Evolutionary conservation across 768 basidiomycete species (phyloP).

Genomic region (Termitomyces sp.): DNA sequence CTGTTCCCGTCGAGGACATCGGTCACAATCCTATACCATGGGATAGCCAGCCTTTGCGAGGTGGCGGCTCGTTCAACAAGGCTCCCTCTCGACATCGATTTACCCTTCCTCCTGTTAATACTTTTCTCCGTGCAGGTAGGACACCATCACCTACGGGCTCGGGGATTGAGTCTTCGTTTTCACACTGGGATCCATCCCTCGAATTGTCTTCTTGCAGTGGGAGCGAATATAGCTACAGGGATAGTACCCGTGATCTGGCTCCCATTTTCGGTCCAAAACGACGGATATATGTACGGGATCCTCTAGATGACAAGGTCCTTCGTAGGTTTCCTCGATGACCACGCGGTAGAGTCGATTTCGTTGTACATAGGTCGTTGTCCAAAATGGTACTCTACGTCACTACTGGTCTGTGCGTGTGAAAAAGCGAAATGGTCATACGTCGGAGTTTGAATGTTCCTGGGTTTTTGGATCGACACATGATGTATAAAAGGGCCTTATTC

Average conservation of each 20-base stretch:
- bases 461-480: slow-evolving; percentile 38
- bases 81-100: background rate
- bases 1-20: background rate
- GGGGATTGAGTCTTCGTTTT: background rate
- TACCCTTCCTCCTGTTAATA: slow-evolving; percentile 11
- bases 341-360: background rate
- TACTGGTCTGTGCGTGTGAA: slow-evolving; percentile 45
- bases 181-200: slow-evolving; percentile 8
- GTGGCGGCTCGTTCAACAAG: background rate
- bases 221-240: slow-evolving; percentile 20
- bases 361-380: background rate
- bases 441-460: slow-evolving; percentile 46
- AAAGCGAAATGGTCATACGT: slow-evolving; percentile 21
- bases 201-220: slow-evolving; percentile 9
- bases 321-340: slow-evolving; percentile 36
- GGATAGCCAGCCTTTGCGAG: background rate
- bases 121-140: slow-evolving; percentile 4
- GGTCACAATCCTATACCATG: background rate
- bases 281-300: slow-evolving; percentile 55
- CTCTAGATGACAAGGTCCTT: slow-evolving; percentile 59
- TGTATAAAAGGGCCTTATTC: slow-evolving; percentile 49
- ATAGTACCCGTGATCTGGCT: slow-evolving; percentile 49
- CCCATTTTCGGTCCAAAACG: slow-evolving; percentile 56
- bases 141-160: slow-evolving; percentile 3
- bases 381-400: background rate